A percentile compares a stretch with the other conserved stretches of the same genome.
phyloP scores from a whole-genome alignment of 805 yeast genomes.

The Monosporozyma yasuniensis region DNA sequence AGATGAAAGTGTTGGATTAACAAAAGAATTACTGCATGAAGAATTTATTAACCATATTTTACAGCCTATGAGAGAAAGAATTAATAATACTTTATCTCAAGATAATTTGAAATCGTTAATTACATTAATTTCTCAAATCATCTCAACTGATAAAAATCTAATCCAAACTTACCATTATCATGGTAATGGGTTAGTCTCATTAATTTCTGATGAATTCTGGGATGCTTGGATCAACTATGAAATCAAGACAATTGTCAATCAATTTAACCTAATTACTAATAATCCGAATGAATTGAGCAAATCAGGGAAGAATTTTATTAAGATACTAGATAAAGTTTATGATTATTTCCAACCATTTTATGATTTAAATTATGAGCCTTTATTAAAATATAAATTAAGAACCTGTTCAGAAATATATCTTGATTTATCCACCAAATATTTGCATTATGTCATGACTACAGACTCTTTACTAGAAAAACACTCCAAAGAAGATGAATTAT shows the following conservation, averaged over 20 bases:
- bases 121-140: constrained; percentile 34
- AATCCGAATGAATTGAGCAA: constrained; percentile 11
- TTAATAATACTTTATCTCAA: constrained; percentile 28
- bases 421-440: constrained; percentile 16
- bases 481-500: constrained; percentile 19
- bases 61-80: constrained; percentile 38
- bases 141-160: constrained; percentile 31
- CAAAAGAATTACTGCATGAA: constrained; percentile 31
- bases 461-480: constrained; percentile 15
- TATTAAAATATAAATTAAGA: constrained; percentile 20
- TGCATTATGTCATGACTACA: constrained; percentile 15
- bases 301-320: constrained; percentile 34
- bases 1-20: constrained; percentile 24
- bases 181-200: constrained; percentile 28
- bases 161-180: constrained; percentile 36
- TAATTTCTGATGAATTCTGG: constrained; percentile 25
- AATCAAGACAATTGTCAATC: constrained; percentile 34
- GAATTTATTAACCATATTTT: constrained; percentile 31
- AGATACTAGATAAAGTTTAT: constrained; percentile 38
- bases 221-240: constrained; percentile 44
- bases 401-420: constrained; percentile 24
- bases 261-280: constrained; percentile 37
- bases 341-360: constrained; percentile 33
- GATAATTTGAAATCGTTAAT: constrained; percentile 34
- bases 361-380: constrained; percentile 12